These are phyloP conservation scores for Hibiscus mutabilis DNA, from an alignment of 345 rosid species.

Conservation along the genomic window DNA sequence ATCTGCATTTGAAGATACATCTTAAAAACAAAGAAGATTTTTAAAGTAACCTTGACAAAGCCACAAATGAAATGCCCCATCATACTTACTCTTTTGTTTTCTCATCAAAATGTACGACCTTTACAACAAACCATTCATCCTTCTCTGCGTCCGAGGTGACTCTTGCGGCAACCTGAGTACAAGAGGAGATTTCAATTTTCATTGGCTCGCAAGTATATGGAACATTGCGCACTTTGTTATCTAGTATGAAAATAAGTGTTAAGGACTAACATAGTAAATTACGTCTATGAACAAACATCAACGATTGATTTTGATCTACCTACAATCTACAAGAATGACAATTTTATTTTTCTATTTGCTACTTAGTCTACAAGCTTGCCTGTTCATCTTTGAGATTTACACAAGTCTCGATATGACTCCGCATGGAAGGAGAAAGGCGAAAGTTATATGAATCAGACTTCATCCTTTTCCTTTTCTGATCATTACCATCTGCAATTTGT, in stretches of 20 bases:
- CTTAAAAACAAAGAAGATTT: conserved; percentile 5
- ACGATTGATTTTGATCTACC: too few species aligned
- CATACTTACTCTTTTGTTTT: conserved; percentile 83
- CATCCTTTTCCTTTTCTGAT: conserved; percentile 68
- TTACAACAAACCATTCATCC: conserved; percentile 90
- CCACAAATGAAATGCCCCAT: background rate
- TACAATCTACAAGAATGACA: too few species aligned
- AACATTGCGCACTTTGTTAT: conserved; percentile 1
- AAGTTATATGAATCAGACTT: conserved; percentile 66
- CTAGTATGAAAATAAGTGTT: background rate
- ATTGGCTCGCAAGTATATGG: background rate
- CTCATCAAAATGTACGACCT: conserved; percentile 82
- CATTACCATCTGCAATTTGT: conserved; percentile 67
- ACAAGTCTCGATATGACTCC: conserved; percentile 66
- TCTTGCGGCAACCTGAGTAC: conserved; percentile 81
- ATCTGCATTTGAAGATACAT: conserved; percentile 35
- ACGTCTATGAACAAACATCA: too few species aligned
- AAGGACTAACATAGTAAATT: too few species aligned
- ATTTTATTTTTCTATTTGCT: background rate
- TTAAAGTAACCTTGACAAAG: background rate
- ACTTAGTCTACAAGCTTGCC: conserved; percentile 35
- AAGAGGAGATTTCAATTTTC: conserved; percentile 13
- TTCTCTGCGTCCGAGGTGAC: conserved; percentile 75
- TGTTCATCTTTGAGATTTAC: conserved; percentile 84
- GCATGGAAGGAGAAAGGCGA: conserved; percentile 53